Percentiles rank a stretch among this genome's conserved stretches.
Conservation (phyloP, 1,139 yeast species). For the Taiozyma sp. region DNA sequence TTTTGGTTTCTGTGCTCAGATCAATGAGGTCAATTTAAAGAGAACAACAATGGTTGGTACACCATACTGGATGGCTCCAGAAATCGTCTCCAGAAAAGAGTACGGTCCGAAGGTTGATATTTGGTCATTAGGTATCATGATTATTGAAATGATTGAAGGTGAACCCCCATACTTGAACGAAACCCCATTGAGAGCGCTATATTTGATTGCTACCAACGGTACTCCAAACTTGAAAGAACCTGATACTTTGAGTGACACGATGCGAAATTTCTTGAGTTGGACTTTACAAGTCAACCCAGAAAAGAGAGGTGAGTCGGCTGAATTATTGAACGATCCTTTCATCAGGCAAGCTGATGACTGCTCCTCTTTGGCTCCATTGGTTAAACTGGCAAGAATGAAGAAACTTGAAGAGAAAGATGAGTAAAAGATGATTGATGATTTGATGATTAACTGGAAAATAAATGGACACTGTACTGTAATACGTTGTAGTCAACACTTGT, state of each 20-base stretch:
- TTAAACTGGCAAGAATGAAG: conserved; percentile 79
- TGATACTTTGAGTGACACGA: conserved; percentile 61
- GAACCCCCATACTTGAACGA: conserved; percentile 97
- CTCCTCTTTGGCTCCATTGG: conserved; percentile 77
- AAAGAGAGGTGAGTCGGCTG: conserved; percentile 74
- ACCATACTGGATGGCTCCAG: conserved; percentile 99
- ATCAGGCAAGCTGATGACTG: conserved; percentile 65
- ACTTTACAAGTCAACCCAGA: conserved; percentile 84
- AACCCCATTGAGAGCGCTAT: conserved; percentile 84
- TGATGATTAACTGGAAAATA: neutral
- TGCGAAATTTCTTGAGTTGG: conserved; percentile 68
- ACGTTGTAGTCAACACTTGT: no score
- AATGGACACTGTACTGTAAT: neutral
- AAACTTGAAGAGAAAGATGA: conserved; percentile 49
- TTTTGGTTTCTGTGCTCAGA: conserved; percentile 85
- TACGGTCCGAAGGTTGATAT: conserved; percentile 97
- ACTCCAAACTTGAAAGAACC: conserved; percentile 92
- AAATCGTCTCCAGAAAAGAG: conserved; percentile 88
- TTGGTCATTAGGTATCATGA: conserved; percentile 97
- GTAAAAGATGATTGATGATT: neutral
- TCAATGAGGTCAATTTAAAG: conserved; percentile 77
- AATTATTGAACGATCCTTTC: conserved; percentile 67
- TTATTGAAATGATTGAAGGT: conserved; percentile 97
- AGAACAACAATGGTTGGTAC: conserved; percentile 99
- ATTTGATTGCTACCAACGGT: conserved; percentile 92